Base-by-base conservation (phyloP, 495 filamentous ascomycete genomes). In the Hypoxylon rickii region DNA sequence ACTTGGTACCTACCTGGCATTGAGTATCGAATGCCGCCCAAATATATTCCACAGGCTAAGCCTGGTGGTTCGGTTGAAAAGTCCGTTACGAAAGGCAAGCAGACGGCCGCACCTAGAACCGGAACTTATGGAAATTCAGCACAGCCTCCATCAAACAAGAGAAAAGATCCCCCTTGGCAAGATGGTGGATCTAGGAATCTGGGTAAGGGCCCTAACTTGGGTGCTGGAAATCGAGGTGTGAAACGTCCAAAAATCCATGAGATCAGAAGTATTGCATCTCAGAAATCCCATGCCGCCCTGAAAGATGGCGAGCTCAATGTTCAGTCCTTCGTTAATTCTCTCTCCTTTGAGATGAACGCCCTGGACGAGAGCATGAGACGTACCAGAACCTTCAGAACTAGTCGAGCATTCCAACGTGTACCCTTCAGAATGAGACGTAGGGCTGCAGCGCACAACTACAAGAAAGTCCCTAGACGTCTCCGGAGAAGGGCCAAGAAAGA, bases 371-470 rank as follows among this genome's bases (percentile, higher is more conserved):
- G 89, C 26, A 92, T 97, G 79, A 72, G 79, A 49, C 80, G 80
- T 40, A 86, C 88, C 21, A 93, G 86, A 63, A 79, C 79, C 36
- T 78, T 78, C 7, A 75, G 86, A 52, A 84, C 82, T 3, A 85
- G 79, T 34, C 79, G 94, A 46, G 92, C 92, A 8, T 97, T 97
- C 64, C 94, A 98, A 70, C 78, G 86, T 50, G 88, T 98, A 11
- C 94, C 94, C 0, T 82, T 89, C 53, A 83, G 86, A 39, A 73
- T 98, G 81, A 77, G 94, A 40, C 78, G 94, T 47, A 79, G 94
- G 57, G 96, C 94, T 0, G 94, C 92, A 16, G 95, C 90, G 69
- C 94, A 98, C 70, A 96, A 97, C 83, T 87, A 88, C 36, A 96
- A 95, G 72, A 81, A 85, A 44, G 86, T 98, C n/a, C 94, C 94